These are phyloP conservation scores for Albifimbria verrucaria DNA, from an alignment of 2,329 filamentous ascomycete genomes.

Conservation along the genomic window DNA sequence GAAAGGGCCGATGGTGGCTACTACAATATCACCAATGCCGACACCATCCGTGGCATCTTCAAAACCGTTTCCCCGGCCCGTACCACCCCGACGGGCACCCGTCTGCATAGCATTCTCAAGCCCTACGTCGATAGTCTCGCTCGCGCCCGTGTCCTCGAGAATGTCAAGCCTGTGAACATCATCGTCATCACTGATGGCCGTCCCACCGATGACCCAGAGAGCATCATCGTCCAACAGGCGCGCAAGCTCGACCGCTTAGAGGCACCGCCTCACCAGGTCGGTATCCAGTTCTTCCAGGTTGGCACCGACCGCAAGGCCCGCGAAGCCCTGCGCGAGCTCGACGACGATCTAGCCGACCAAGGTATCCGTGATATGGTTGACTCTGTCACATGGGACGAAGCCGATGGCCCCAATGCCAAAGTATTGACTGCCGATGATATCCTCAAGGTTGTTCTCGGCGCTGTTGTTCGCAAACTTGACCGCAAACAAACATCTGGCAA, in stretches of 20 bases:
- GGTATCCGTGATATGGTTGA: conserved; percentile 85
- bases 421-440: conserved; percentile 66
- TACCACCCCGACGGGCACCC: conserved; percentile 70
- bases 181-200: conserved; percentile 91
- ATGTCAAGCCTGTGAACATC: conserved; percentile 77
- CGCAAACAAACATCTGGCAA: conserved; percentile 16
- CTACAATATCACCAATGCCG: conserved; percentile 57
- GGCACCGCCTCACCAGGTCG: conserved; percentile 77
- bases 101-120: conserved; percentile 67
- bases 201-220: conserved; percentile 75
- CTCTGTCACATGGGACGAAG: conserved; percentile 70
- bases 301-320: conserved; percentile 67
- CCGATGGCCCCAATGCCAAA: conserved; percentile 32
- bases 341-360: conserved; percentile 61
- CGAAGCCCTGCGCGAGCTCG: conserved; percentile 65
- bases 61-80: conserved; percentile 59
- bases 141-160: conserved; percentile 36
- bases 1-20: conserved; percentile 52
- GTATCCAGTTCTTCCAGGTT: conserved; percentile 95
- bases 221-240: conserved; percentile 63
- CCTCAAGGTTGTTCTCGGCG: conserved; percentile 78
- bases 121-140: conserved; percentile 58
- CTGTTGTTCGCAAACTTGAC: conserved; percentile 55
- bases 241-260: conserved; percentile 65
- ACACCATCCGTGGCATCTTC: conserved; percentile 68